Evolutionary conservation across 371 early-diverging fungal species (phyloP).

Genomic region (Nematocida homosporus): DNA sequence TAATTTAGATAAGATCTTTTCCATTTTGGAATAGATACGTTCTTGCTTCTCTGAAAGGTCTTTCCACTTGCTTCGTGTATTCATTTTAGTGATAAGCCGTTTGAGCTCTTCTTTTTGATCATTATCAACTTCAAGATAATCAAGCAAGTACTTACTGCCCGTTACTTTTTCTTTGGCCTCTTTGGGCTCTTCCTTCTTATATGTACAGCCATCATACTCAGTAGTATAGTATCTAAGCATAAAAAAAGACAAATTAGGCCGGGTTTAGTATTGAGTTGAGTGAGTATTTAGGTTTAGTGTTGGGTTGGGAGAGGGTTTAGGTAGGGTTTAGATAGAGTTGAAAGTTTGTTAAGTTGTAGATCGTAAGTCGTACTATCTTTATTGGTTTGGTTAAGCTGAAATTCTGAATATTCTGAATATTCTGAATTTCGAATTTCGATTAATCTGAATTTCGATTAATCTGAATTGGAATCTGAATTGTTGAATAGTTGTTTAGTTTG

Average conservation of each 20-base stretch:
- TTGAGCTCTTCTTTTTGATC: slow-evolving; percentile 6
- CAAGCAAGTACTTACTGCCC: slow-evolving; percentile 32
- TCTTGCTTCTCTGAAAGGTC: slow-evolving; percentile 51
- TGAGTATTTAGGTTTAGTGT: slow-evolving; percentile 3
- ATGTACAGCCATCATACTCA: slow-evolving; percentile 55
- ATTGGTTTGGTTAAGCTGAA: too few species aligned
- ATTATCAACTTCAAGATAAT: background rate
- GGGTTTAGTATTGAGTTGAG: background rate
- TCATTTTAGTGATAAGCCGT: slow-evolving; percentile 25
- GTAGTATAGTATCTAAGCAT: slow-evolving; percentile 52
- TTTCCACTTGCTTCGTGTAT: slow-evolving; percentile 51
- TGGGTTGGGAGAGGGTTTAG: slow-evolving; percentile 47
- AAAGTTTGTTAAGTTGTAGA: too few species aligned
- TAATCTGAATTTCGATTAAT: too few species aligned
- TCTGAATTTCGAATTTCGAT: slow-evolving; percentile 60
- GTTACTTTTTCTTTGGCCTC: slow-evolving; percentile 8
- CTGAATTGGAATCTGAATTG: too few species aligned
- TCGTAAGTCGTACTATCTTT: too few species aligned
- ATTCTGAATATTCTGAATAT: slow-evolving; percentile 54
- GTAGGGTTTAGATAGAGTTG: too few species aligned
- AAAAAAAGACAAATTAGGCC: too few species aligned
- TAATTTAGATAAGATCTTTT: slow-evolving; percentile 59
- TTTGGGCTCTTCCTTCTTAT: slow-evolving; percentile 48
- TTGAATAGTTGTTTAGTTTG: too few species aligned
- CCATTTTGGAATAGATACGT: slow-evolving; percentile 56